These are phyloP conservation scores for Daphne laureola DNA, from an alignment of 441 rosid genomes.

Conservation along the genomic window DNA sequence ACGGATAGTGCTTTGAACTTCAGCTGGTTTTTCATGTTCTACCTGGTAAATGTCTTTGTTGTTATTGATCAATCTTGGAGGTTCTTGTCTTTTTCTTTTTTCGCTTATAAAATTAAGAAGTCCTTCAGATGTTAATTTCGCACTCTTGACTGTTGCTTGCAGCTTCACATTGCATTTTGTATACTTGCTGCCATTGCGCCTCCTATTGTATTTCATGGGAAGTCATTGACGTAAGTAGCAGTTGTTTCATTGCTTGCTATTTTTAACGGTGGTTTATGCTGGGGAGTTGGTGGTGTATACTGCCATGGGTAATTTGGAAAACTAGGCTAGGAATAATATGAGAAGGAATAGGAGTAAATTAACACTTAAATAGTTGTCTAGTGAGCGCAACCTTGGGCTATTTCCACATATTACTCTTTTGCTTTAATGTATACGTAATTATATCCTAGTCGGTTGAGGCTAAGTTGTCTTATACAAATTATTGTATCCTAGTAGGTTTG, in stretches of 20 bases:
- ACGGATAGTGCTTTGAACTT: conserved; percentile 91
- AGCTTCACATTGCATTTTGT: conserved; percentile 88
- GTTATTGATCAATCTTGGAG: conserved; percentile 1
- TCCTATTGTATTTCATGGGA: conserved; percentile 82
- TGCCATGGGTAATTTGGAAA: conserved; percentile 1
- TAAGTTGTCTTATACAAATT: too few relatives aligned
- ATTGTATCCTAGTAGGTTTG: too few relatives aligned
- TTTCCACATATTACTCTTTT: too few relatives aligned
- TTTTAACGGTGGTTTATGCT: not conserved
- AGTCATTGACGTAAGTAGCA: conserved; percentile 79
- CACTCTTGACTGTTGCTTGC: conserved; percentile 14
- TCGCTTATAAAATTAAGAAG: too few relatives aligned
- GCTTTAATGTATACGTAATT: too few relatives aligned
- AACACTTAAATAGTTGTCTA: too few relatives aligned
- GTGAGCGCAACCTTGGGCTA: too few relatives aligned
- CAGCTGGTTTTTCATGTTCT: conserved; percentile 87
- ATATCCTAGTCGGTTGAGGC: too few relatives aligned
- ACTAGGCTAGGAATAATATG: not conserved
- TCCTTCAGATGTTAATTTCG: too few relatives aligned
- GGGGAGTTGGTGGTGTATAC: not conserved
- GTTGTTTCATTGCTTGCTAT: not conserved
- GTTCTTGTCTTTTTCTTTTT: conserved; percentile 2
- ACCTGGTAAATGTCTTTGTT: conserved; percentile 49
- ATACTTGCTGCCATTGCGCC: conserved; percentile 94
- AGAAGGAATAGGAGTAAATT: too few relatives aligned